Conservation (phyloP, 768 basidiomycete genomes). For the Chalciporus pseudorubinellus region DNA sequence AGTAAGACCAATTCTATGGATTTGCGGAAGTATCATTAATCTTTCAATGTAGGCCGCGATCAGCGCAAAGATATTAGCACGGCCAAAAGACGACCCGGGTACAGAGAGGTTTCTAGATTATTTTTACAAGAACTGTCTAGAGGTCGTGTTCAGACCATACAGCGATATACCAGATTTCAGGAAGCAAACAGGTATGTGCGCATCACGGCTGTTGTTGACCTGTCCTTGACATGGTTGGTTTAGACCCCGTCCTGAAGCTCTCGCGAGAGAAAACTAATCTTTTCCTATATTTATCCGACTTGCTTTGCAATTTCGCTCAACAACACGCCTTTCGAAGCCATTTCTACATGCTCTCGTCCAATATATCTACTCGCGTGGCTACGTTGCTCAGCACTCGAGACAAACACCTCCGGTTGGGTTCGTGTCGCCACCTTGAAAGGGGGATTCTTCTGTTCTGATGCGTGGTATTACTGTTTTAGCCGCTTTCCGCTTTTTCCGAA, state of each 20-base stretch:
- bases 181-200: conserved; percentile 40
- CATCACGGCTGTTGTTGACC: neutral
- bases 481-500: conserved; percentile 88
- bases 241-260: conserved; percentile 54
- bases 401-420: conserved; percentile 91
- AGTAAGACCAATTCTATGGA: conserved; percentile 21
- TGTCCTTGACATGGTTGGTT: neutral
- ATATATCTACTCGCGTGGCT: conserved; percentile 71
- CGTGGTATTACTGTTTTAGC: conserved; percentile 44
- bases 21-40: conserved; percentile 3
- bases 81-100: conserved; percentile 76
- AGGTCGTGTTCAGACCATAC: conserved; percentile 80
- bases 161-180: conserved; percentile 69
- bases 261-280: conserved; percentile 79
- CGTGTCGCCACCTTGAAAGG: conserved; percentile 26
- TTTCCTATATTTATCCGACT: conserved; percentile 85
- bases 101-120: conserved; percentile 90
- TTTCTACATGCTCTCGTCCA: conserved; percentile 82
- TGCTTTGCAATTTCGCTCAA: conserved; percentile 81
- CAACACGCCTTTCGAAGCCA: conserved; percentile 93
- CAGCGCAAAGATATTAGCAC: conserved; percentile 47
- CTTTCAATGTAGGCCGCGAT: conserved; percentile 24
- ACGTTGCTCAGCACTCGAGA: conserved; percentile 78
- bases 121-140: conserved; percentile 84
- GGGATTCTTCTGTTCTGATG: conserved; percentile 10